Evolutionary conservation across 140 eudicot species (phyloP), one percentile per base, ranked within the genome.

Genomic region (Cichorium intybus): DNA sequence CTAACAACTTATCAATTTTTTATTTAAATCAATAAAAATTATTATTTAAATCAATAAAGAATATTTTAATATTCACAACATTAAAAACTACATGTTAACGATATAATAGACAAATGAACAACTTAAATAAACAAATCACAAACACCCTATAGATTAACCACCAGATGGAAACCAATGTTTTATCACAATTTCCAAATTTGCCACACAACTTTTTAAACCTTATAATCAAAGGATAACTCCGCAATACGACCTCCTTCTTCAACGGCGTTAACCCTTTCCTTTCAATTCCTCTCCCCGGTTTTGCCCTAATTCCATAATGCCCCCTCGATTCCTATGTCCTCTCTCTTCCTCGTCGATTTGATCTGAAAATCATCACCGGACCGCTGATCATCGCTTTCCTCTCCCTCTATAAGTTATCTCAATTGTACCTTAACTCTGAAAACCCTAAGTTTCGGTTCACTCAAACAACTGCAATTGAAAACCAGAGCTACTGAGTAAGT

Each of bases 221-320:
- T 54, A 64, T 66, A 73, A 41, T 41, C 29, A 7, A 43, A 54
- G 43, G 14, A 43, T 58, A 31, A 29, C 50, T 52, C 54, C 50
- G 0, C 33, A 52, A 16, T 26, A 26, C 12, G 54, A 37, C 55
- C 47, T 71, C 20, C 17, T 50, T 70, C 22, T 71, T 50, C 53
- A 72, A 72, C 77, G 71, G 51, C 73, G 62, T 74, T 56, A 56
- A 31, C 77, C 64, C 29, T 29, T 28, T 39, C 46, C 63, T 59
- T 68, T 67, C 70, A 66, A 58, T 67, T 75, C 62, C 75, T 27
- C 68, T 69, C 80, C 80, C 51, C 49, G 41, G 11, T 57, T 52
- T 77, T 77, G 75, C 77, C 82, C 82, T 77, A 77, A 77, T 71
- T 77, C 75, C 82, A 77, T 59, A 71, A 66, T 51, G 46, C 77